A percentile compares a stretch with the other conserved stretches of the same genome.
phyloP scores from a whole-genome alignment of 2,329 filamentous ascomycete genomes.

The Cryphonectria japonica region DNA sequence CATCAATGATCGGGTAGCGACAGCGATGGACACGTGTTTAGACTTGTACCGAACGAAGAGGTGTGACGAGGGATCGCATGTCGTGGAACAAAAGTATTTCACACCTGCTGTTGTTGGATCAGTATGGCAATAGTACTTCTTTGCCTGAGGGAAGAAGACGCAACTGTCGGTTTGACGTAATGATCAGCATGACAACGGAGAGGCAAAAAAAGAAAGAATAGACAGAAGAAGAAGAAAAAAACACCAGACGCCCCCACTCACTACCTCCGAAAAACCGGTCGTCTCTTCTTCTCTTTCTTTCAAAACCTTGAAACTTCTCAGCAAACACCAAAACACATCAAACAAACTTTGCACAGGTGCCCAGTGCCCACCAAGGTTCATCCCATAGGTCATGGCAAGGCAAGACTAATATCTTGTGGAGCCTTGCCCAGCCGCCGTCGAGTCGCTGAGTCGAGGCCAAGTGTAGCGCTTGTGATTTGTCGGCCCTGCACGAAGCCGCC shows the following conservation, averaged over 20 bases:
- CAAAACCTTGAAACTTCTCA: not conserved
- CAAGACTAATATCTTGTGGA: not conserved
- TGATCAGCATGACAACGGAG: not conserved
- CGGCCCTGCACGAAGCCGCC: not conserved
- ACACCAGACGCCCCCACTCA: not conserved
- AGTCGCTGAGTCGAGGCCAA: not conserved
- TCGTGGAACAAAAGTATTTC: not conserved
- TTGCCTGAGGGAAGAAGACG: not conserved
- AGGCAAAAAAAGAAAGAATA: not conserved
- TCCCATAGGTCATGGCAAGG: not conserved
- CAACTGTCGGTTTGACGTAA: not conserved
- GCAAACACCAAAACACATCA: not conserved
- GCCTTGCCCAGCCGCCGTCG: conserved; percentile 1
- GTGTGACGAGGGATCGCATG: not conserved
- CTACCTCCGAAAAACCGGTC: too few species aligned
- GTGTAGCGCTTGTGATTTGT: not conserved
- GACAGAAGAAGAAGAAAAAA: not conserved
- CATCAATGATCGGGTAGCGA: not conserved
- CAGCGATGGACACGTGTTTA: conserved; percentile 1
- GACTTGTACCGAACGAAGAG: not conserved
- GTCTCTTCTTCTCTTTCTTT: too few species aligned
- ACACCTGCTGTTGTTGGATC: not conserved
- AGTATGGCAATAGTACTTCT: not conserved
- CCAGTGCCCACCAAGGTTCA: not conserved
- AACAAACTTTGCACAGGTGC: not conserved